phyloP scores from a whole-genome alignment of 2,329 filamentous ascomycete genomes.

The Neoscytalidium dimidiatum region DNA sequence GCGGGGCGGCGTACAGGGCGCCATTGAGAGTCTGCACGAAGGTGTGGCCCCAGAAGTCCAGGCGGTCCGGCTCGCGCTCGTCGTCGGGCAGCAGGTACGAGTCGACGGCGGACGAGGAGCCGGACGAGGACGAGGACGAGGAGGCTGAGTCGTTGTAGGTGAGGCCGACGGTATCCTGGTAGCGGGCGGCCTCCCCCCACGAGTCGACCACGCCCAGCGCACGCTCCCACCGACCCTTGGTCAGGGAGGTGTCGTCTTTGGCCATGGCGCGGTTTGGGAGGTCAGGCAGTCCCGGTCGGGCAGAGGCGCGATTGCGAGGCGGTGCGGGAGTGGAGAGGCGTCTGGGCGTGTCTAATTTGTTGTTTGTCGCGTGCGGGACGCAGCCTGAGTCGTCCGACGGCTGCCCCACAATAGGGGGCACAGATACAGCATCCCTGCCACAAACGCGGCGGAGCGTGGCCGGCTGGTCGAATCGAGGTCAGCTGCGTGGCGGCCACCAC shows the following conservation, averaged over 20 bases:
- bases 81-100: conserved; percentile 34
- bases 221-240: conserved; percentile 14
- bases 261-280: not conserved
- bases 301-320: not conserved
- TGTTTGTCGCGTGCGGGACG: conserved; percentile 4
- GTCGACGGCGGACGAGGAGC: conserved; percentile 31
- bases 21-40: conserved; percentile 39
- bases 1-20: conserved; percentile 37
- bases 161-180: not conserved
- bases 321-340: conserved; percentile 5
- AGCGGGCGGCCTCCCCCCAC: not conserved
- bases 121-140: conserved; percentile 49
- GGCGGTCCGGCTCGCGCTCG: conserved; percentile 37
- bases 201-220: conserved; percentile 9
- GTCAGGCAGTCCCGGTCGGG: not conserved
- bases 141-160: conserved; percentile 24
- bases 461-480: not conserved
- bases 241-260: conserved; percentile 2
- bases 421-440: not conserved
- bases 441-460: not conserved
- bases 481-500: not conserved
- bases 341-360: not conserved
- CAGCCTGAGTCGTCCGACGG: not conserved
- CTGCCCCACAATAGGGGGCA: not conserved
- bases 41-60: conserved; percentile 35